Percentiles rank a stretch among this genome's conserved stretches.
Evolutionary conservation across 805 yeast species (phyloP).

Genomic region (Pichia thaimueangensis): DNA sequence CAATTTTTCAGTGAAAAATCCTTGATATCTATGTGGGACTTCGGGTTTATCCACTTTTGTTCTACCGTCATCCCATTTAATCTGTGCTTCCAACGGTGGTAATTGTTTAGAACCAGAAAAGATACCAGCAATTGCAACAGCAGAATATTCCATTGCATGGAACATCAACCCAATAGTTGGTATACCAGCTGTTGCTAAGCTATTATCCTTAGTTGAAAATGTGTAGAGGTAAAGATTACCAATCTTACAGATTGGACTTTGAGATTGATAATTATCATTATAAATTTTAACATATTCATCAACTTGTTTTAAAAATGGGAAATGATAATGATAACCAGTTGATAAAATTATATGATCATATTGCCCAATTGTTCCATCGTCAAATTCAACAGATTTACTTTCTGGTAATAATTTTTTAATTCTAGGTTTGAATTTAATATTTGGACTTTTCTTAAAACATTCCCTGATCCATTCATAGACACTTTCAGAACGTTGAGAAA

Average conservation of each 20-base stretch:
- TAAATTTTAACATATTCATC: constrained; percentile 13
- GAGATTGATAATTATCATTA: constrained; percentile 2
- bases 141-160: constrained; percentile 44
- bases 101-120: constrained; percentile 38
- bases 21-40: constrained; percentile 16
- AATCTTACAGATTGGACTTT: constrained; percentile 13
- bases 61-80: constrained; percentile 22
- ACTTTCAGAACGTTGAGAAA: constrained; percentile 20
- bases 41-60: constrained; percentile 14
- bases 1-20: constrained; percentile 9
- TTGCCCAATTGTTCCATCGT: constrained; percentile 28
- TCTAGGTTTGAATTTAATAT: constrained; percentile 18
- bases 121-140: constrained; percentile 54
- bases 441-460: constrained; percentile 11
- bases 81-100: constrained; percentile 37
- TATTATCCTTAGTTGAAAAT: constrained; percentile 37
- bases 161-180: constrained; percentile 40
- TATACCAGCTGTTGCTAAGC: constrained; percentile 36
- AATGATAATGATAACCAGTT: constrained; percentile 46
- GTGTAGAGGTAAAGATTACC: constrained; percentile 29
- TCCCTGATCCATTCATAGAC: constrained; percentile 18
- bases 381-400: constrained; percentile 22
- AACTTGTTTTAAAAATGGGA: constrained; percentile 31
- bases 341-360: constrained; percentile 40
- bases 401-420: constrained; percentile 15